Percentiles rank a stretch among this genome's conserved stretches.
Evolutionary conservation across 2,329 filamentous ascomycete species (phyloP).

Genomic region (Rutstroemia sp.): DNA sequence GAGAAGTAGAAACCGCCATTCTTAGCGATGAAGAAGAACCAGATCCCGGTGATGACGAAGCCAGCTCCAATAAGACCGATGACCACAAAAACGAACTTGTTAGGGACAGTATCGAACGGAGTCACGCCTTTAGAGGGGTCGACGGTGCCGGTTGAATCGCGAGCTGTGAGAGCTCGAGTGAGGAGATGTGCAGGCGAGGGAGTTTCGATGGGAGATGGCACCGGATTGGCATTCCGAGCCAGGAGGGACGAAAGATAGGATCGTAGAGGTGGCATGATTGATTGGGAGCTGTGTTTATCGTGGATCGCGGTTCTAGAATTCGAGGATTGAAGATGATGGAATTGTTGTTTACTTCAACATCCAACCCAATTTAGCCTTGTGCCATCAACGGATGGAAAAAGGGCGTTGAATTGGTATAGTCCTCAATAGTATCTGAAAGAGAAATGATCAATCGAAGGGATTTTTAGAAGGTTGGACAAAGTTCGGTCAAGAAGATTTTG

Average conservation of each 20-base stretch:
- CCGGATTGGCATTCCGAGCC: constrained; percentile 12
- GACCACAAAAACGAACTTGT: constrained; percentile 70
- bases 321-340: neutral
- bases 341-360: constrained; percentile 4
- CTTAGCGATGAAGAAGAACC: constrained; percentile 99
- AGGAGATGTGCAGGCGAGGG: neutral
- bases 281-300: neutral
- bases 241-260: constrained; percentile 19
- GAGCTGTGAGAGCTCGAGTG: constrained; percentile 8
- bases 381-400: neutral
- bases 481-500: neutral
- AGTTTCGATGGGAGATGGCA: constrained; percentile 1
- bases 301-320: neutral
- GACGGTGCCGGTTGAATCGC: constrained; percentile 8
- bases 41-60: constrained; percentile 71
- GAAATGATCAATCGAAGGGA: neutral
- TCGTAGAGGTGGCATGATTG: constrained; percentile 25
- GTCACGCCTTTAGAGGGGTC: constrained; percentile 43
- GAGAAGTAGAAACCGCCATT: constrained; percentile 90
- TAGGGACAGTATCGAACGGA: constrained; percentile 44
- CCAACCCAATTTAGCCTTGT: constrained; percentile 2
- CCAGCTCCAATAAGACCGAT: constrained; percentile 76
- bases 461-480: neutral
- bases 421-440: neutral
- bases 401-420: neutral